Evolutionary conservation across 139 green algal genomes (phyloP), one percentile per base, ranked within the genome.

Genomic region (Tetraselmis striata): DNA sequence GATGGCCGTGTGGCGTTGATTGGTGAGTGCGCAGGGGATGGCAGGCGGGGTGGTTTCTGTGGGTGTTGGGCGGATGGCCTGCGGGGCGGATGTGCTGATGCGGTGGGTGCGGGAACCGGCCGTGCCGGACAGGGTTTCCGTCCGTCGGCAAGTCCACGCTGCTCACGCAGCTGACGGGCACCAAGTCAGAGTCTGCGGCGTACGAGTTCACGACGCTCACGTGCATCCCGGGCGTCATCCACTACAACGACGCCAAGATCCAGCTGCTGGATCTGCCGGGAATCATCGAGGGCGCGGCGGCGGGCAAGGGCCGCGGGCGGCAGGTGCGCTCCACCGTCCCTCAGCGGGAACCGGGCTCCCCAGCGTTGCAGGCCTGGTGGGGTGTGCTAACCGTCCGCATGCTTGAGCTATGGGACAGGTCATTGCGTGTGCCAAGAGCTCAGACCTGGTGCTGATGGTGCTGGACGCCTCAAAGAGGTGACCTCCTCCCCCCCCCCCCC

Each of bases 131-230:
- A 95, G 93, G 95, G 0, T 98, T 98, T 81, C 95, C 95, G 24
- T 98, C 94, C 30, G 96, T 99, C 29, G 97, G 97, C 0, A 99
- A 99, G 91, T 99, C 95, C n/a, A 98, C 96, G 28, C 86, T 99
- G 80, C 90, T 99, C 32, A 97, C 94, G 0, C 79, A 92, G 81
- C 91, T 99, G 28, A 99, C 97, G 26, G 94, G 94, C 75, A 98
- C 94, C 0, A 84, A 91, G 75, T 94, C 85, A 0, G 95, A 98
- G 86, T 91, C 91, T 24, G 96, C 97, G 1, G 95, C 95, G 1
- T 99, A 99, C 83, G 97, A 99, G 87, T 99, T 99, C 89, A 99
- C 97, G 22, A 99, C 96, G 0, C 91, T 99, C 0, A 99, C 97
- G 0, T 99, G 97, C 91, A 98, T 98, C 79, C 93, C 92, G 80